Evolutionary conservation across 2,329 filamentous ascomycete genomes (phyloP), one percentile per base, ranked within the genome.

Genomic region (Colletotrichum costaricense): DNA sequence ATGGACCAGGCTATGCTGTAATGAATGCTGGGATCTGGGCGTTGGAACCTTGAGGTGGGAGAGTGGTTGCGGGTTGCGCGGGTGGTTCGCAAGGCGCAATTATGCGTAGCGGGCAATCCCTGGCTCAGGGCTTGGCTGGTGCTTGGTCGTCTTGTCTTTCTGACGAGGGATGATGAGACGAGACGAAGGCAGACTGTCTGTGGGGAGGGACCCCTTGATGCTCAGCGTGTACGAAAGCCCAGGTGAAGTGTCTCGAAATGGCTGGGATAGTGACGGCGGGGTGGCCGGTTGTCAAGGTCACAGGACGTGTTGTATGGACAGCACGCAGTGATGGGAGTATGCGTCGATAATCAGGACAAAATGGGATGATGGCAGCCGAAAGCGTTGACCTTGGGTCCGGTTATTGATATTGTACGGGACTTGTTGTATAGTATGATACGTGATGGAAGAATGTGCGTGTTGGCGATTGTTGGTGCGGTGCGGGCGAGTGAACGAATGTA

Each of bases 171-270:
- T 56, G 56, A 73, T 73, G 71, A 73, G 71, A 70, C 70, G 70
- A 73, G 70, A 73, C 71, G 67, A 71, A 73, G 67, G 62, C 67
- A 66, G 49, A 57, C 22, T 49, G 71, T 73, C 67, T 70, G 71
- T 73, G 71, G 71, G 67, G 59, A 66, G 33, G 38, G 33, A 54
- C 70, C 69, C 70, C 71, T 73, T 73, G 71, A 73, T 64, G 71
- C 71, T 63, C 56, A 71, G 62, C 33, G 67, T 71, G 71, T 69
- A 60, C 42, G 67, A 73, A 73, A 69, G 42, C 46, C 54, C 54
- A 57, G 71, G 56, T 66, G 33, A 30, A 57, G 22, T 66, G 67
- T 73, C 67, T 73, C 67, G 71, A 73, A 56, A 71, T 65, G 67
- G 56, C 71, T 38, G 67, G 71, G 71, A 66, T 73, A 56, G 57